phyloP scores from a whole-genome alignment of 345 rosid genomes.

The Eucalyptus regnans region DNA sequence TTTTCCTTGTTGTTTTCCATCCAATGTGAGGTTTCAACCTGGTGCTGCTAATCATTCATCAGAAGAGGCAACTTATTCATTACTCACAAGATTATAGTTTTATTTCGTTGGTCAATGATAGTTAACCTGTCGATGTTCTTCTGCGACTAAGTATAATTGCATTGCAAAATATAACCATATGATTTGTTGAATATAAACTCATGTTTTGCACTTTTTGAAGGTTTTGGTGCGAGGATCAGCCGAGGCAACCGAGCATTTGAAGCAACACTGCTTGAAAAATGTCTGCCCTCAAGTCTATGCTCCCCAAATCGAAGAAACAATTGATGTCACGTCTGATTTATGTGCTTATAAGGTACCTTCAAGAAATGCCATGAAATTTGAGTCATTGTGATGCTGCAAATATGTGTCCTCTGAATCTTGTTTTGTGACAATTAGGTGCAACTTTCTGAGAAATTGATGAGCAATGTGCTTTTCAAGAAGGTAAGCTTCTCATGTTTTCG shows the following conservation, averaged over 20 bases:
- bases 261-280: conserved; percentile 78
- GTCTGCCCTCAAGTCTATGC: conserved; percentile 88
- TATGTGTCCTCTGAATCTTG: background rate
- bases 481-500: conserved; percentile 9
- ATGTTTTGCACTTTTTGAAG: conserved; percentile 14
- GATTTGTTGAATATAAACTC: background rate
- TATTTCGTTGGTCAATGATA: background rate
- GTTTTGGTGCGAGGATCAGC: conserved; percentile 98
- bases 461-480: conserved; percentile 92
- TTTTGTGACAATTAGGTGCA: conserved; percentile 50
- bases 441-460: conserved; percentile 94
- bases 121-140: background rate
- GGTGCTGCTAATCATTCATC: background rate
- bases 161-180: background rate
- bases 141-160: background rate
- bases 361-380: background rate
- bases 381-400: background rate
- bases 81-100: background rate
- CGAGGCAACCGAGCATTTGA: conserved; percentile 95
- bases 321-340: conserved; percentile 90
- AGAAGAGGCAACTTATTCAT: background rate
- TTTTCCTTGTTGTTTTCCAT: background rate
- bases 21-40: background rate
- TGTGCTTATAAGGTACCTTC: conserved; percentile 83
- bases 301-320: conserved; percentile 82